A percentile compares a stretch with the other conserved stretches of the same genome.
phyloP scores from a whole-genome alignment of 2,329 filamentous ascomycete species.

The Colletotrichum coccodes region DNA sequence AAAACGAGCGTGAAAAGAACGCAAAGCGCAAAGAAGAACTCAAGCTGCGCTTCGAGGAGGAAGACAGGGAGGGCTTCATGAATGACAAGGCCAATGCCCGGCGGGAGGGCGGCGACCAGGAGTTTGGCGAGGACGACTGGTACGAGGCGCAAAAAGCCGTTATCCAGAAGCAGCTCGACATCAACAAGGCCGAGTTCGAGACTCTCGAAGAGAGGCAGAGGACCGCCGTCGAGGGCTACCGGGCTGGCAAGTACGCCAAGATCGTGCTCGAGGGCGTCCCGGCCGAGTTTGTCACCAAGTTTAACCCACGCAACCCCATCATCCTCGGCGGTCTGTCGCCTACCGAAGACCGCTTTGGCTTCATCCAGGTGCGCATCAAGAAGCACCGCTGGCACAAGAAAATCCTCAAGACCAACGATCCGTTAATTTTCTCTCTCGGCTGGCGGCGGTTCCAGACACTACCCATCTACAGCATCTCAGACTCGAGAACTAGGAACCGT shows the following conservation, averaged over 20 bases:
- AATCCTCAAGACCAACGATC: conserved; percentile 98
- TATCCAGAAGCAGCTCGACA: conserved; percentile 94
- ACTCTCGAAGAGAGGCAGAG: conserved; percentile 86
- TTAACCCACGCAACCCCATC: conserved; percentile 84
- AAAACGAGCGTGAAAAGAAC: conserved; percentile 90
- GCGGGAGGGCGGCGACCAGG: conserved; percentile 75
- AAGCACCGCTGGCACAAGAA: conserved; percentile 99
- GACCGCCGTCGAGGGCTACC: conserved; percentile 86
- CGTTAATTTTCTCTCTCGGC: conserved; percentile 94
- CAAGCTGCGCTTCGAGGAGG: conserved; percentile 93
- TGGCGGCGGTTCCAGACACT: conserved; percentile 95
- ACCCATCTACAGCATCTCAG: conserved; percentile 94
- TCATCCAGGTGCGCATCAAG: conserved; percentile 96
- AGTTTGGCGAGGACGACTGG: conserved; percentile 98
- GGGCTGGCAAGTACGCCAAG: conserved; percentile 91
- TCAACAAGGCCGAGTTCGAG: conserved; percentile 95
- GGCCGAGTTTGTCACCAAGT: conserved; percentile 86
- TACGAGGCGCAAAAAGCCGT: conserved; percentile 96
- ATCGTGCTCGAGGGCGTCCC: conserved; percentile 91
- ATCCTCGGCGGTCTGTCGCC: conserved; percentile 91
- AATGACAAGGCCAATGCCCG: conserved; percentile 87
- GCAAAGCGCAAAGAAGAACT: conserved; percentile 94
- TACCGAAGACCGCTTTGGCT: conserved; percentile 96
- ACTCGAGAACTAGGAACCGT: conserved; percentile 91
- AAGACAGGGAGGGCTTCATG: conserved; percentile 95